Conservation (phyloP, 805 yeast species). For the Kuraishia floccosa region DNA sequence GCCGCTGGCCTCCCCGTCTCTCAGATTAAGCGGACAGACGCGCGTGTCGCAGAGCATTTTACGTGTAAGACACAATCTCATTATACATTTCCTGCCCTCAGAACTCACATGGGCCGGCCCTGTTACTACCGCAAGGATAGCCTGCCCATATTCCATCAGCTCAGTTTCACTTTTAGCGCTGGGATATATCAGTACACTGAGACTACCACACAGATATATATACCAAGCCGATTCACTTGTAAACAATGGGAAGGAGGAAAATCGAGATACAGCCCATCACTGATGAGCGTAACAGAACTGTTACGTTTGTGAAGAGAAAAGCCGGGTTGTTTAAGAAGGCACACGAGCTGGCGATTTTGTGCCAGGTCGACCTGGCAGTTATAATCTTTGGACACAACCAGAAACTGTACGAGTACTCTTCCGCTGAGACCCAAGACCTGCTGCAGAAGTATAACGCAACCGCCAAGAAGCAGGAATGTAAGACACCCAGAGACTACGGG, state of each 20-base stretch:
- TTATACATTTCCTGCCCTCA: too few relatives aligned
- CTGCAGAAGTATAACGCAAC: constrained; percentile 23
- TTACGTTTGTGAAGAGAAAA: constrained; percentile 87
- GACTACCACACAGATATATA: too few relatives aligned
- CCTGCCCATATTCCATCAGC: too few relatives aligned
- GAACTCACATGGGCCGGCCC: too few relatives aligned
- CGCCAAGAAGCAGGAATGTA: constrained; percentile 36
- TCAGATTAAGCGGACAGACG: too few relatives aligned
- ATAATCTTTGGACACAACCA: constrained; percentile 77
- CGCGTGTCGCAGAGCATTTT: too few relatives aligned
- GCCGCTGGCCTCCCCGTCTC: too few relatives aligned
- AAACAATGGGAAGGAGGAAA: constrained; percentile 93
- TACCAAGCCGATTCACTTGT: too few relatives aligned
- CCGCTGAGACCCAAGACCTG: constrained; percentile 49
- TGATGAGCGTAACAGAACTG: constrained; percentile 79
- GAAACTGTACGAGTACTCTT: constrained; percentile 75
- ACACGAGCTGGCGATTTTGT: constrained; percentile 76
- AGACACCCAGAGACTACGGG: constrained; percentile 60
- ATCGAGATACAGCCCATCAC: constrained; percentile 85
- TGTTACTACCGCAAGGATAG: too few relatives aligned
- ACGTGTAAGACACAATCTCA: too few relatives aligned
- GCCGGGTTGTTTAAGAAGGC: constrained; percentile 89
- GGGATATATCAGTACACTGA: too few relatives aligned
- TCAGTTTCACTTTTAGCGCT: too few relatives aligned
- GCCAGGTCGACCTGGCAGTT: constrained; percentile 89